Conservation (phyloP, 306 rosid species). For the Carpinus viminea region DNA sequence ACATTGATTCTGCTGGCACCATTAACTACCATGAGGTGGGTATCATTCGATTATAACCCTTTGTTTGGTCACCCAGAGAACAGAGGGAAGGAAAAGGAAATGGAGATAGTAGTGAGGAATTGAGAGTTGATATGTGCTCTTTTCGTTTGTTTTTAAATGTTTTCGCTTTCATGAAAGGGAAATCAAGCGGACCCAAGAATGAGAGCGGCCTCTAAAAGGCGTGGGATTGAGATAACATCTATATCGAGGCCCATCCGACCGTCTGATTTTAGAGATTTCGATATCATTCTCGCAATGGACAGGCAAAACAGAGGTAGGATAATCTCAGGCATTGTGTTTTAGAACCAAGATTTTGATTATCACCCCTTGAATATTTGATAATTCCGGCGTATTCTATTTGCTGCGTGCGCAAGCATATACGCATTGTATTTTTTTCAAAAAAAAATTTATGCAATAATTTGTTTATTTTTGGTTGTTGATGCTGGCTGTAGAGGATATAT, state of each 20-base stretch:
- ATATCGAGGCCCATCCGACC: conserved; percentile 76
- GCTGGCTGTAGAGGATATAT: conserved; percentile 63
- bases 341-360: conserved; percentile 14
- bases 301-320: conserved; percentile 68
- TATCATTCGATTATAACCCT: background rate
- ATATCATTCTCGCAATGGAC: conserved; percentile 94
- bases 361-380: conserved; percentile 4
- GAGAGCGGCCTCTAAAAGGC: conserved; percentile 84
- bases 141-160: conserved; percentile 13
- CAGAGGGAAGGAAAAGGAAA: background rate
- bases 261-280: conserved; percentile 80
- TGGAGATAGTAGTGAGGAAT: background rate
- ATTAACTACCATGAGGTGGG: conserved; percentile 78
- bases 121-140: background rate
- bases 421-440: background rate
- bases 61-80: background rate
- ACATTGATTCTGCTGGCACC: conserved; percentile 85
- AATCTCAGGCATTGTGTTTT: conserved; percentile 3
- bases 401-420: background rate
- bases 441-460: background rate
- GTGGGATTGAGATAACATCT: conserved; percentile 81
- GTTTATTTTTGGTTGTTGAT: conserved; percentile 26
- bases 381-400: background rate
- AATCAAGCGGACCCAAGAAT: conserved; percentile 88
- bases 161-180: conserved; percentile 51